phyloP scores from a whole-genome alignment of 2,329 filamentous ascomycete genomes.

The Talaromyces sp. region DNA sequence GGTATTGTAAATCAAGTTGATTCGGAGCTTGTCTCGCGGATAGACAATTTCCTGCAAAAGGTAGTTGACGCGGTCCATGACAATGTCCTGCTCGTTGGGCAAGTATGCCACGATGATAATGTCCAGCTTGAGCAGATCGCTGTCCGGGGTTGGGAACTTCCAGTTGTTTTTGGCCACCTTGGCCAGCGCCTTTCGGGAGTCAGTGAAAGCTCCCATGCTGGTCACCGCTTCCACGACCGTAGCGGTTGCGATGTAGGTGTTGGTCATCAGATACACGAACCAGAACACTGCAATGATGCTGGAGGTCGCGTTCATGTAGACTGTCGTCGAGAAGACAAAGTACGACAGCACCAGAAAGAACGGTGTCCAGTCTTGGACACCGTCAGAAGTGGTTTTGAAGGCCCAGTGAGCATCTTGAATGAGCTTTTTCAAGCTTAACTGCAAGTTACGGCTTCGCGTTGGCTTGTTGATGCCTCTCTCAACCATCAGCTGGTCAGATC shows the following conservation, averaged over 20 bases:
- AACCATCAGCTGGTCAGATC: background rate
- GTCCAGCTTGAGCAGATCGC: constrained; percentile 41
- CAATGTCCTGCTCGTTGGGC: constrained; percentile 50
- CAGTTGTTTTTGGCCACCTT: constrained; percentile 37
- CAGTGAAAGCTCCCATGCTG: constrained; percentile 31
- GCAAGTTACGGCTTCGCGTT: constrained; percentile 4
- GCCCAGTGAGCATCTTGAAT: constrained; percentile 9
- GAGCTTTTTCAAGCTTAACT: constrained; percentile 7
- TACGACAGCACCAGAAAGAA: constrained; percentile 39
- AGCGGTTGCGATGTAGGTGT: constrained; percentile 41
- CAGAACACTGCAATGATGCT: constrained; percentile 37
- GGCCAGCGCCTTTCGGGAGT: constrained; percentile 32
- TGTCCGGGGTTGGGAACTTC: constrained; percentile 39
- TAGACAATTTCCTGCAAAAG: constrained; percentile 45
- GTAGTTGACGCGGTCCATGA: constrained; percentile 45
- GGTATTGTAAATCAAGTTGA: constrained; percentile 49
- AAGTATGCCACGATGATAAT: constrained; percentile 48
- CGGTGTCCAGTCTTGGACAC: constrained; percentile 36
- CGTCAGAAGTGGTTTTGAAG: constrained; percentile 10
- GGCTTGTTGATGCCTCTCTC: background rate
- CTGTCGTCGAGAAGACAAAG: constrained; percentile 37
- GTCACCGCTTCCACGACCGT: constrained; percentile 41
- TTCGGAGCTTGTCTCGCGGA: constrained; percentile 42
- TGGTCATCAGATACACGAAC: constrained; percentile 42
- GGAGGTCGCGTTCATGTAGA: constrained; percentile 38